phyloP scores from a whole-genome alignment of 2,329 filamentous ascomycete genomes.

The Colletotrichum spinosum region DNA sequence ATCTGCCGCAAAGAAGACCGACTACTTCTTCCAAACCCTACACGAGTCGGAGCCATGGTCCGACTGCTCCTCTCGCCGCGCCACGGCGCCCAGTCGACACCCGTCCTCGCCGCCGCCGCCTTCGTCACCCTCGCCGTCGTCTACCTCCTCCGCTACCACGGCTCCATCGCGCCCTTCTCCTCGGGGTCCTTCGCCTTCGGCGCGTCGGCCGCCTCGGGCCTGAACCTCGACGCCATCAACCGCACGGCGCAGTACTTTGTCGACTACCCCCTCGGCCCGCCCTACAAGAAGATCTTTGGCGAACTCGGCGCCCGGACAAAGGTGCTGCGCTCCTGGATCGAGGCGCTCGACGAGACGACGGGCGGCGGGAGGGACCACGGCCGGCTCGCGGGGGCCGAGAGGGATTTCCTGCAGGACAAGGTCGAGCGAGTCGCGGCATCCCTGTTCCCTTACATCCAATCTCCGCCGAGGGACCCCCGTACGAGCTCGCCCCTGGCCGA shows the following conservation, averaged over 20 bases:
- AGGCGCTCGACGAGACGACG: slow-evolving; percentile 25
- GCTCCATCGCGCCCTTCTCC: slow-evolving; percentile 19
- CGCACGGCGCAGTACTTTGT: slow-evolving; percentile 38
- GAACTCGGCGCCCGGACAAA: slow-evolving; percentile 46
- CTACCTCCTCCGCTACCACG: slow-evolving; percentile 24
- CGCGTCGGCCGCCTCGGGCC: slow-evolving; percentile 3
- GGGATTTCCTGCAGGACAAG: slow-evolving; percentile 21
- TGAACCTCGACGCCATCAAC: slow-evolving; percentile 36
- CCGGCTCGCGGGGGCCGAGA: slow-evolving; percentile 32
- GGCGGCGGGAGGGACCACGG: neutral
- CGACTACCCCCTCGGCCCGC: slow-evolving; percentile 44
- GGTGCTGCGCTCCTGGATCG: slow-evolving; percentile 40
- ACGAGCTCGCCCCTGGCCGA: slow-evolving; percentile 38
- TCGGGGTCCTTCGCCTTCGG: slow-evolving; percentile 22
- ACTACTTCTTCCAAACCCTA: neutral
- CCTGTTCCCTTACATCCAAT: slow-evolving; percentile 30
- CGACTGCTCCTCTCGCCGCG: slow-evolving; percentile 23
- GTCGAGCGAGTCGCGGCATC: slow-evolving; percentile 37
- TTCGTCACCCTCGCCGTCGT: slow-evolving; percentile 21
- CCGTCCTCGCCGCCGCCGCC: slow-evolving; percentile 15
- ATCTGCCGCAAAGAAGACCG: neutral
- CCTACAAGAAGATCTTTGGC: slow-evolving; percentile 47
- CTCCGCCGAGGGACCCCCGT: slow-evolving; percentile 22
- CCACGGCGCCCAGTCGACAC: slow-evolving; percentile 20
- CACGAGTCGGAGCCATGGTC: slow-evolving; percentile 10